Base-by-base conservation (phyloP, 1,284 basidiomycete species). In the Melampsora larici-populina region DNA sequence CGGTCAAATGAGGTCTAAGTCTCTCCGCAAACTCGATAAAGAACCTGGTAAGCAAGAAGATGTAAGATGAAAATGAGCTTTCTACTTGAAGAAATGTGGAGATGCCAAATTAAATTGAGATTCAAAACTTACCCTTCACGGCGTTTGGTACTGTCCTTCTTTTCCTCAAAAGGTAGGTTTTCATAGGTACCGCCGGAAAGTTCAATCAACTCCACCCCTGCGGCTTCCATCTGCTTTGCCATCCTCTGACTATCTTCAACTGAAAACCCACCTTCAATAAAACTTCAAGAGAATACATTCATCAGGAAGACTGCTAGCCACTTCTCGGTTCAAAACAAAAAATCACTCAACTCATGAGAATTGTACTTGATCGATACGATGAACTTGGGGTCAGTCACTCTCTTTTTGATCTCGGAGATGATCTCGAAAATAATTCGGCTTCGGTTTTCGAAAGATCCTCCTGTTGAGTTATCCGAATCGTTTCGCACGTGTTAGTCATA, bases 161-260 rank as follows among this genome's bases (percentile, higher is more conserved):
- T 80, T 81, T 84, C 82, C 13, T 80, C 72, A 77, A 80, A 84
- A 1, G 79, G 83, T 64, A 81, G 51, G 65, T 70, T 80, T 78
- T 87, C 86, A 79, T 87, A 87, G 0, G 84, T 85, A 36, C 86
- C 85, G 21, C 87, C 86, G 21, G 79, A 80, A 69, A 87, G 79
- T 79, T 88, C 88, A 58, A 89, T 86, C 80, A 89, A 83, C 81
- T 88, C 87, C 4, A 88, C 83, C 0, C 84, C 83, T 1, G 82
- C 82, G 13, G 81, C 82, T 78, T 88, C 87, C 58, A 88, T 83
- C 80, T 85, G 82, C 69, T 83, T 79, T 65, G 86, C 86, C 11
- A 86, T 85, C 66, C 81, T 75, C 66, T 85, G 82, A n/a, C 85
- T 85, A 79, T 88, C 87, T 13, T 87, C 85, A 49, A 82, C 82